Evolutionary conservation across 2,329 filamentous ascomycete species (phyloP).

Genomic region (Grosmannia serpens): DNA sequence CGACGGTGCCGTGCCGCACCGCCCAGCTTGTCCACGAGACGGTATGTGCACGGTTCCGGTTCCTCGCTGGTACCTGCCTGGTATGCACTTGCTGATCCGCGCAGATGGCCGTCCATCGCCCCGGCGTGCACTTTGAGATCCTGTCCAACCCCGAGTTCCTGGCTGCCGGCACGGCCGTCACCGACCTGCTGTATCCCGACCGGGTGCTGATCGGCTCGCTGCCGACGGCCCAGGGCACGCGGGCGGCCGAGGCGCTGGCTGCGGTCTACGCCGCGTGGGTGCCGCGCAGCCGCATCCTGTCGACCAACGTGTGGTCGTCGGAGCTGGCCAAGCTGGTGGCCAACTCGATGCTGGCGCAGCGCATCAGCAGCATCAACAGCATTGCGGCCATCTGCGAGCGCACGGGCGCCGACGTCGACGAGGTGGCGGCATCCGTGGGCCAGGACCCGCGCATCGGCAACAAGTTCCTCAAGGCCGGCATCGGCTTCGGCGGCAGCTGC

Average conservation of each 20-base stretch:
- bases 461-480: constrained; percentile 61
- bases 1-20: constrained; percentile 66
- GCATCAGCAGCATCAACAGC: constrained; percentile 71
- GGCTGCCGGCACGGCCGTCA: constrained; percentile 64
- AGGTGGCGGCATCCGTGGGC: constrained; percentile 57
- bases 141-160: constrained; percentile 76
- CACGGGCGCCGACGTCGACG: constrained; percentile 63
- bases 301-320: constrained; percentile 64
- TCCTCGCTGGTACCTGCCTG: too few species aligned
- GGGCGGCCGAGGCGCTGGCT: constrained; percentile 52
- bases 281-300: constrained; percentile 52
- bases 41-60: too few species aligned
- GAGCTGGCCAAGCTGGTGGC: constrained; percentile 70
- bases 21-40: constrained; percentile 58
- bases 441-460: constrained; percentile 60
- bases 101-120: constrained; percentile 46
- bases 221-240: constrained; percentile 44
- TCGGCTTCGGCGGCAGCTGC: constrained; percentile 71
- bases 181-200: constrained; percentile 59
- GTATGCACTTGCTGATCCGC: not conserved
- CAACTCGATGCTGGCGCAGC: constrained; percentile 70
- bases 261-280: constrained; percentile 63
- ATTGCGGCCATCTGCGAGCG: constrained; percentile 71
- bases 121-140: constrained; percentile 58
- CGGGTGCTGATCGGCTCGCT: constrained; percentile 64